A percentile compares a stretch with the other conserved stretches of the same genome.
phyloP scores from a whole-genome alignment of 2,329 filamentous ascomycete genomes.

The Botrytis tulipae region DNA sequence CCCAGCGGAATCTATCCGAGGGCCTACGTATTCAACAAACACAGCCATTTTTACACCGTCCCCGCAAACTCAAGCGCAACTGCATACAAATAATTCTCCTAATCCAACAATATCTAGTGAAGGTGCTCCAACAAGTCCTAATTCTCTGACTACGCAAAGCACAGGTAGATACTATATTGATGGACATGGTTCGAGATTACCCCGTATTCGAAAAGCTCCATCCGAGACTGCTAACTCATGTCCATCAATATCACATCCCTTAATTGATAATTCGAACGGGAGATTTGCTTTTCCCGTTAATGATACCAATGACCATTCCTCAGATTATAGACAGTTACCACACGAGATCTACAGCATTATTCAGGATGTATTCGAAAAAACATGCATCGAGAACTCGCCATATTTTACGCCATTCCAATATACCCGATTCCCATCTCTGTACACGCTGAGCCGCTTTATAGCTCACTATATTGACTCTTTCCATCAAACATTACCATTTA shows the following conservation, averaged over 20 bases:
- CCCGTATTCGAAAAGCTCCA: conserved; percentile 29
- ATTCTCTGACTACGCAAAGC: conserved; percentile 24
- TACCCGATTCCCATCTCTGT: conserved; percentile 26
- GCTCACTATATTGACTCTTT: conserved; percentile 42
- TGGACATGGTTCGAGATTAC: conserved; percentile 32
- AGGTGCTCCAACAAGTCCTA: background rate
- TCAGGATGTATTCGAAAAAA: conserved; percentile 24
- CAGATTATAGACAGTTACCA: conserved; percentile 21
- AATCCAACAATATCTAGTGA: conserved; percentile 24
- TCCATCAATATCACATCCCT: conserved; percentile 5
- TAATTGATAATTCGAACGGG: background rate
- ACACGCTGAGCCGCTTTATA: conserved; percentile 35
- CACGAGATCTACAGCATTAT: conserved; percentile 27
- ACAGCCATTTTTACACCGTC: conserved; percentile 1
- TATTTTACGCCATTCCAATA: conserved; percentile 22
- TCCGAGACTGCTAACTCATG: conserved; percentile 23
- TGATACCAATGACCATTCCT: conserved; percentile 5
- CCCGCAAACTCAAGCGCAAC: conserved; percentile 9
- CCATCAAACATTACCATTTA: conserved; percentile 29
- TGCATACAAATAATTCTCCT: conserved; percentile 18
- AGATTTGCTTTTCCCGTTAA: conserved; percentile 24
- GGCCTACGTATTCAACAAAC: background rate
- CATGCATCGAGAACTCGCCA: conserved; percentile 27
- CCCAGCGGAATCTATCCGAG: background rate
- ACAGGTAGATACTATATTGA: conserved; percentile 34